Evolutionary conservation across 1,139 yeast species (phyloP), one percentile per base, ranked within the genome.

Genomic region (Schwanniomyces etchellsii): DNA sequence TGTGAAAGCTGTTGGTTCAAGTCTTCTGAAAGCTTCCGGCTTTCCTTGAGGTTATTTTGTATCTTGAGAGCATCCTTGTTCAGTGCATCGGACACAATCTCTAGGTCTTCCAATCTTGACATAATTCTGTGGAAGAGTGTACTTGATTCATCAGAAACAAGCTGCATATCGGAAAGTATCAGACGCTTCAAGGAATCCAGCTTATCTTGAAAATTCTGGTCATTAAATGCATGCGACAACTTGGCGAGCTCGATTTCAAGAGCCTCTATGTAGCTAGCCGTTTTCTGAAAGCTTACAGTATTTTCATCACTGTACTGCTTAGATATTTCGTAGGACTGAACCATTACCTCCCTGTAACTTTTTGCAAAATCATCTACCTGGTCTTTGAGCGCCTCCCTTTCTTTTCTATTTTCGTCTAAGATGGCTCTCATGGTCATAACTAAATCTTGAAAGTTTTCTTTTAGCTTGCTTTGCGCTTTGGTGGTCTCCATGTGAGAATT

Each of bases 391-490:
- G 5, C 49, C 32, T 9, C 27, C 22, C 26, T 46, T 39, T n/a
- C 23, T 7, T 37, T 29, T 4, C 31, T 24, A 12, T 25, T 22
- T 16, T 35, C 20, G 36, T 34, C 3, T 29, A 31, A 7, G 4
- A 35, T 28, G 14, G 13, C 30, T 7, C 24, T 27, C 20, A 54
- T 28, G 4, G 39, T 29, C 1, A 28, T 22, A 11, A 42, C 28
- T 21, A 57, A 29, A 1, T 35, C 37, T 4, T 44, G 45, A 28
- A 57, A 44, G 26, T 46, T 44, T 2, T 27, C 9, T 24, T 45
- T 38, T 7, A 55, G 28, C 1, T 29, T 28, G 0, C 26, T 26
- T 23, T 39, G 45, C 10, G 32, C 14, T 14, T 38, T 35, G 1
- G 42, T 40, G 5, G 48, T 34, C 5, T 30, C 28, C 6, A 29